These are phyloP conservation scores for Blastomyces gilchristii DNA, from an alignment of 2,329 filamentous ascomycete genomes.

Conservation along the genomic window DNA sequence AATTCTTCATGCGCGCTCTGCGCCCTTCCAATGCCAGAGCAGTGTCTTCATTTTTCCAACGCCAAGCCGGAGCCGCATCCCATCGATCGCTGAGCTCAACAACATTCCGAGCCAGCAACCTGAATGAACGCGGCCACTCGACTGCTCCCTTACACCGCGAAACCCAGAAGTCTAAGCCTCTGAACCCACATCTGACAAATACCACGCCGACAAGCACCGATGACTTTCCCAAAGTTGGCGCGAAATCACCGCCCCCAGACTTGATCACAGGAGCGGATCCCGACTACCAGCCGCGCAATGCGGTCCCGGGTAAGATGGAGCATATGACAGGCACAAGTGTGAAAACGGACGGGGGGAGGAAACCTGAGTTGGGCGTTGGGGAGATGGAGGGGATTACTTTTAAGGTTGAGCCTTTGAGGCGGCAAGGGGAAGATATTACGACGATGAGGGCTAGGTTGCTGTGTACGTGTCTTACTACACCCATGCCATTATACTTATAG, in stretches of 20 bases:
- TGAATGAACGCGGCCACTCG: slow-evolving; percentile 43
- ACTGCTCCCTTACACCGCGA: slow-evolving; percentile 46
- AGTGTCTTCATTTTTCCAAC: slow-evolving; percentile 15
- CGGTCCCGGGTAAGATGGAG: slow-evolving; percentile 52
- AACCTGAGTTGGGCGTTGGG: slow-evolving; percentile 52
- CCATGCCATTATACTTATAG: neutral
- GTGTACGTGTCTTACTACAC: slow-evolving; percentile 35
- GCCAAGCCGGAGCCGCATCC: slow-evolving; percentile 6
- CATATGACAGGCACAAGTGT: slow-evolving; percentile 53
- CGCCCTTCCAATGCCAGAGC: slow-evolving; percentile 25
- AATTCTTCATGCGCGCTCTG: slow-evolving; percentile 37
- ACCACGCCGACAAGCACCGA: slow-evolving; percentile 54
- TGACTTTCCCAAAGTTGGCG: slow-evolving; percentile 51
- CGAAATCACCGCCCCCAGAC: slow-evolving; percentile 49
- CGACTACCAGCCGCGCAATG: slow-evolving; percentile 49
- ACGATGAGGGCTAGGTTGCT: slow-evolving; percentile 84
- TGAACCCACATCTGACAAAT: slow-evolving; percentile 55
- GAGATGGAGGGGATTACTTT: slow-evolving; percentile 82
- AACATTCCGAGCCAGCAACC: slow-evolving; percentile 24
- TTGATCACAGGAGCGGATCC: slow-evolving; percentile 47
- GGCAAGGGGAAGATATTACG: slow-evolving; percentile 68
- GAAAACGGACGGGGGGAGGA: neutral
- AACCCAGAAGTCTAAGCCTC: slow-evolving; percentile 46
- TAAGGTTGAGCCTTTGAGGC: slow-evolving; percentile 77
- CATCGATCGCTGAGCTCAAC: slow-evolving; percentile 25